Conservation (phyloP, 2,329 filamentous ascomycete genomes). For the Penicillium polonicum region DNA sequence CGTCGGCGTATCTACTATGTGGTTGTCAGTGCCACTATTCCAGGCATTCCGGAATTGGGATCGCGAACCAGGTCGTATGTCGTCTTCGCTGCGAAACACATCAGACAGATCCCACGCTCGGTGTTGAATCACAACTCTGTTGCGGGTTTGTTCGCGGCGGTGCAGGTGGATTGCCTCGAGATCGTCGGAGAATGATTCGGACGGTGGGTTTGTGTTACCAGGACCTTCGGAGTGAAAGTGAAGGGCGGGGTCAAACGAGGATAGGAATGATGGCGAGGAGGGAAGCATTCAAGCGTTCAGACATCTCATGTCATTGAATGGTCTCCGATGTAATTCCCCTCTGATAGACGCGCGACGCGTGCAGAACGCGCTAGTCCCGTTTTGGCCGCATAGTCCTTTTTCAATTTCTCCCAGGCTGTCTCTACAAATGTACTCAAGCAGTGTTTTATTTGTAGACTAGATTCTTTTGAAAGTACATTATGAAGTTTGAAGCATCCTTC, state of each 20-base stretch:
- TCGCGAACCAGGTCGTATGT: conserved; percentile 36
- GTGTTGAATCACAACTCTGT: conserved; percentile 45
- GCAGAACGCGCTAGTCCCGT: conserved; percentile 28
- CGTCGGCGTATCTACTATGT: conserved; percentile 39
- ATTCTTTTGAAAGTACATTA: background rate
- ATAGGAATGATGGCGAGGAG: conserved; percentile 40
- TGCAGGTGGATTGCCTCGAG: conserved; percentile 40
- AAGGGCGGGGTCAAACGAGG: conserved; percentile 54
- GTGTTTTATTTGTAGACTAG: background rate
- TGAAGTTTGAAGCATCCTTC: background rate
- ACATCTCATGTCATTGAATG: conserved; percentile 14
- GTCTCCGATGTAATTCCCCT: conserved; percentile 17
- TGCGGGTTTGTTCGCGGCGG: conserved; percentile 35
- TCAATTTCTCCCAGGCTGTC: too few species aligned
- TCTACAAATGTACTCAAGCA: background rate
- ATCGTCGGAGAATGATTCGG: conserved; percentile 42
- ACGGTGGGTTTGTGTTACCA: conserved; percentile 25
- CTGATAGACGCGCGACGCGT: conserved; percentile 30
- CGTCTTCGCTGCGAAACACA: conserved; percentile 45
- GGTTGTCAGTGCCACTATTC: background rate
- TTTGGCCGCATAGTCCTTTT: conserved; percentile 12
- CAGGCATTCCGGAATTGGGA: background rate
- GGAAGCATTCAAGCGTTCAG: conserved; percentile 33
- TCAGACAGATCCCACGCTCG: conserved; percentile 44
- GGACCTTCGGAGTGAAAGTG: conserved; percentile 49